phyloP scores from a whole-genome alignment of 805 yeast genomes.

The Babjeviella inositovora region DNA sequence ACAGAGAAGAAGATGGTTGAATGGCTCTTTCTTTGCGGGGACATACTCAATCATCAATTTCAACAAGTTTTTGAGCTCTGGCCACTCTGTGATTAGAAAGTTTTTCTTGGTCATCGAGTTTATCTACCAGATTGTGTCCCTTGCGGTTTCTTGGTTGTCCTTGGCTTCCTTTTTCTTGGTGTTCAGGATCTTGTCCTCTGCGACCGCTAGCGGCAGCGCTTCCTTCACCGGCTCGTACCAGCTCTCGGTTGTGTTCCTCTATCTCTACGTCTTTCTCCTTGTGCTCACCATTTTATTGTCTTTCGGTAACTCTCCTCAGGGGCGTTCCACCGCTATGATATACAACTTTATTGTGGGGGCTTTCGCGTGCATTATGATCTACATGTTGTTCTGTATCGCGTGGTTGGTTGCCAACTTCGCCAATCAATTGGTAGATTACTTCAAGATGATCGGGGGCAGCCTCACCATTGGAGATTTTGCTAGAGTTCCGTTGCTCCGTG shows the following conservation, averaged over 20 bases:
- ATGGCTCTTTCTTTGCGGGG: slow-evolving; percentile 93
- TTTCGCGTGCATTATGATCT: slow-evolving; percentile 80
- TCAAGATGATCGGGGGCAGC: slow-evolving; percentile 9
- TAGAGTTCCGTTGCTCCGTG: slow-evolving; percentile 27
- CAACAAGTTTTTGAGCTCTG: slow-evolving; percentile 61
- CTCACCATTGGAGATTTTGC: slow-evolving; percentile 32
- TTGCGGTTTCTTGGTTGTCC: slow-evolving; percentile 85
- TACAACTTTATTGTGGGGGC: slow-evolving; percentile 61
- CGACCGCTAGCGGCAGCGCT: slow-evolving; percentile 48
- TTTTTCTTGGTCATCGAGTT: slow-evolving; percentile 64
- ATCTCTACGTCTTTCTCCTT: slow-evolving; percentile 72
- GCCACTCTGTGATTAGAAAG: slow-evolving; percentile 53
- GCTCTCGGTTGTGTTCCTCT: slow-evolving; percentile 62
- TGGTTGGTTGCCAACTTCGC: slow-evolving; percentile 65
- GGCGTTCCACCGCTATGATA: slow-evolving; percentile 67
- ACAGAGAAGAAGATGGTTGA: slow-evolving; percentile 93
- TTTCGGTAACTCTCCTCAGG: slow-evolving; percentile 89
- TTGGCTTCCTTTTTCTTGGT: slow-evolving; percentile 82
- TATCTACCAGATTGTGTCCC: slow-evolving; percentile 55
- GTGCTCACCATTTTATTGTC: slow-evolving; percentile 80
- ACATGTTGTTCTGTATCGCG: slow-evolving; percentile 78
- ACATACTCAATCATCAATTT: slow-evolving; percentile 73
- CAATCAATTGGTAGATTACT: slow-evolving; percentile 24
- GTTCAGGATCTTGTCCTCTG: slow-evolving; percentile 72
- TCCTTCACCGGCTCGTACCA: slow-evolving; percentile 61